Evolutionary conservation across 768 basidiomycete species (phyloP).

Genomic region (Multifurca ochricompacta): DNA sequence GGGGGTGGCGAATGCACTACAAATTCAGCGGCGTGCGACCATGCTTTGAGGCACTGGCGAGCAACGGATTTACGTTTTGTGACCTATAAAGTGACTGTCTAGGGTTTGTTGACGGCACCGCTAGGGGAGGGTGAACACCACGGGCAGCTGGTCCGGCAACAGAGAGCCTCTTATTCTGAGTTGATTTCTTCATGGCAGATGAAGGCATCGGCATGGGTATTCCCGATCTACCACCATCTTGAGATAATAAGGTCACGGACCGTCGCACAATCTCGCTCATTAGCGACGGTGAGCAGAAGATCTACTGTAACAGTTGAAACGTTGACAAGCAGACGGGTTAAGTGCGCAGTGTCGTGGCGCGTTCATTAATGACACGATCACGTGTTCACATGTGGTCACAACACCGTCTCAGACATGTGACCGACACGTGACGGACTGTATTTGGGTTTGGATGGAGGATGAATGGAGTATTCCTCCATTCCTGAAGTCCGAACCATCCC

Average conservation of each 20-base stretch:
- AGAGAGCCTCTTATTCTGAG: conserved; percentile 53
- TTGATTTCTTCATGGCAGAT: conserved; percentile 64
- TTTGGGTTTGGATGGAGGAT: too few species aligned
- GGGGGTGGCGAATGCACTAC: conserved; percentile 33
- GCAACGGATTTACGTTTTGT: conserved; percentile 58
- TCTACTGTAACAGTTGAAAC: neutral
- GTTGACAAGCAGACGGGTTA: too few species aligned
- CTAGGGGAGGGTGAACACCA: conserved; percentile 37
- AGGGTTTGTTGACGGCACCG: conserved; percentile 40
- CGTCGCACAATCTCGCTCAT: conserved; percentile 9
- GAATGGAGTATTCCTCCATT: too few species aligned
- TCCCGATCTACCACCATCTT: conserved; percentile 45
- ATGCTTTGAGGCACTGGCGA: conserved; percentile 61
- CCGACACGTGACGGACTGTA: too few species aligned
- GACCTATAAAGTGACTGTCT: conserved; percentile 64
- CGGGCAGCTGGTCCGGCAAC: conserved; percentile 70
- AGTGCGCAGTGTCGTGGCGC: neutral
- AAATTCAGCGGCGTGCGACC: conserved; percentile 70
- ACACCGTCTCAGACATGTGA: neutral
- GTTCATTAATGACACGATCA: conserved; percentile 6
- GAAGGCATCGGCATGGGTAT: conserved; percentile 52
- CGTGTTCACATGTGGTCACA: conserved; percentile 1
- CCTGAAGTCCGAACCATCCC: too few species aligned
- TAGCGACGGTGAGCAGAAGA: neutral
- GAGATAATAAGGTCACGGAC: neutral